Conservation (phyloP, 1,284 basidiomycete species). For the Exsudoporus floridanus region DNA sequence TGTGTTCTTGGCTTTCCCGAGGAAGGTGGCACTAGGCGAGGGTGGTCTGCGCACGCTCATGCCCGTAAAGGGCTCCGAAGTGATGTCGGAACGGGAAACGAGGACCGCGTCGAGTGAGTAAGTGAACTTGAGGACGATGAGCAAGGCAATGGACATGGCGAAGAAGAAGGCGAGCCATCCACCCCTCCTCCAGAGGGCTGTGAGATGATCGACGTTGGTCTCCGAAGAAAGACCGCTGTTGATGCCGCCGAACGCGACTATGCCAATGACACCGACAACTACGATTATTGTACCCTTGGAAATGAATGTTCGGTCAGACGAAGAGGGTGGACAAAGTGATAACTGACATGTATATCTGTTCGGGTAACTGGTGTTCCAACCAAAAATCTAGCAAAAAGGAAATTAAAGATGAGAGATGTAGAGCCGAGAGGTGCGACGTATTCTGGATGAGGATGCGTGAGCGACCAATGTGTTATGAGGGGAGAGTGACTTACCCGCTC, state of each 20-base stretch:
- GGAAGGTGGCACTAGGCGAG: constrained; percentile 27
- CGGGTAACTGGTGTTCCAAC: constrained; percentile 79
- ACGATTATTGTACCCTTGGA: constrained; percentile 76
- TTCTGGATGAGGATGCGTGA: constrained; percentile 49
- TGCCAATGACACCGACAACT: constrained; percentile 79
- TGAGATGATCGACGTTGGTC: constrained; percentile 71
- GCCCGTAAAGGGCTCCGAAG: constrained; percentile 52
- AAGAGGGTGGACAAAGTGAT: background rate
- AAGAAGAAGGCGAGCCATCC: constrained; percentile 91
- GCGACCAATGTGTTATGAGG: background rate
- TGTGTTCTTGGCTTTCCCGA: constrained; percentile 33
- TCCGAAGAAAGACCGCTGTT: constrained; percentile 71
- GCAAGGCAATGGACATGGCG: constrained; percentile 69
- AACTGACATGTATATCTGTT: constrained; percentile 70
- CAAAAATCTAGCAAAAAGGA: constrained; percentile 80
- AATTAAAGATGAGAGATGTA: constrained; percentile 85
- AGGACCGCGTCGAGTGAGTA: constrained; percentile 68
- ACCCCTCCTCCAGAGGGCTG: constrained; percentile 76
- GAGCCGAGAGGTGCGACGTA: constrained; percentile 84
- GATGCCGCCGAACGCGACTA: constrained; percentile 83
- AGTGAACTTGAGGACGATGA: constrained; percentile 63
- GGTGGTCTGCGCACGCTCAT: constrained; percentile 36
- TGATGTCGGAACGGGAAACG: constrained; percentile 62
- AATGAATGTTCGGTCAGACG: constrained; percentile 1
- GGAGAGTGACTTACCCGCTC: constrained; percentile 57